Evolutionary conservation across 192 early-diverging fungal genomes (phyloP).

Genomic region (Coemansia sp.): DNA sequence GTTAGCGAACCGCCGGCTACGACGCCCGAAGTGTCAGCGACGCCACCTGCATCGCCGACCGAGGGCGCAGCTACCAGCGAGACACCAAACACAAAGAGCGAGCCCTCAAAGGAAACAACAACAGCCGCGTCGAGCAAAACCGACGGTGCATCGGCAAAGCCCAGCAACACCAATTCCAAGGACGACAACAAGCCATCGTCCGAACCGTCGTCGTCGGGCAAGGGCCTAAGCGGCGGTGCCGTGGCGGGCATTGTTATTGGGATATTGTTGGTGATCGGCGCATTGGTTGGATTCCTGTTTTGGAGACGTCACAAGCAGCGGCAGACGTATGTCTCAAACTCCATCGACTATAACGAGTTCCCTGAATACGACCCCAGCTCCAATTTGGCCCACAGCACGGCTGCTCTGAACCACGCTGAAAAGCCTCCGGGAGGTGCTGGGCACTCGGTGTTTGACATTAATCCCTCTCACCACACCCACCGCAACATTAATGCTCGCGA

Average conservation of each 20-base stretch:
- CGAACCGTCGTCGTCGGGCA: neutral
- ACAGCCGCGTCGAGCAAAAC: neutral
- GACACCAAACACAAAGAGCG: neutral
- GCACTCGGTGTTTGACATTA: slow-evolving; percentile 32
- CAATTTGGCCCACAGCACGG: neutral
- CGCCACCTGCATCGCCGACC: neutral
- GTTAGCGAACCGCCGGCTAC: neutral
- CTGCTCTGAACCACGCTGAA: slow-evolving; percentile 6
- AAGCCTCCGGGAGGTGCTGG: slow-evolving; percentile 1
- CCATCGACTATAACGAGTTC: slow-evolving; percentile 50
- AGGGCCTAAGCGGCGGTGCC: slow-evolving; percentile 38
- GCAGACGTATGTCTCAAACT: slow-evolving; percentile 24
- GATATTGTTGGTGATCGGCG: slow-evolving; percentile 12
- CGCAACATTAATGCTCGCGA: slow-evolving; percentile 34
- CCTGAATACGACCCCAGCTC: slow-evolving; percentile 43
- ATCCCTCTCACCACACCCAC: slow-evolving; percentile 24
- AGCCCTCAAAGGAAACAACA: neutral
- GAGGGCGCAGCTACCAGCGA: neutral
- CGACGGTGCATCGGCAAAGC: neutral
- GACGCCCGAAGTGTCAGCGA: neutral
- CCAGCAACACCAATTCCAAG: neutral
- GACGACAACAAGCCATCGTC: neutral
- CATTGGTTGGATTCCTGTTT: slow-evolving; percentile 23
- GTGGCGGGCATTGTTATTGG: slow-evolving; percentile 44
- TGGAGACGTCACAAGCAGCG: slow-evolving; percentile 37